A percentile compares a stretch with the other conserved stretches of the same genome.
Evolutionary conservation across 2,329 filamentous ascomycete genomes (phyloP).

Genomic region (Talaromyces sp.): DNA sequence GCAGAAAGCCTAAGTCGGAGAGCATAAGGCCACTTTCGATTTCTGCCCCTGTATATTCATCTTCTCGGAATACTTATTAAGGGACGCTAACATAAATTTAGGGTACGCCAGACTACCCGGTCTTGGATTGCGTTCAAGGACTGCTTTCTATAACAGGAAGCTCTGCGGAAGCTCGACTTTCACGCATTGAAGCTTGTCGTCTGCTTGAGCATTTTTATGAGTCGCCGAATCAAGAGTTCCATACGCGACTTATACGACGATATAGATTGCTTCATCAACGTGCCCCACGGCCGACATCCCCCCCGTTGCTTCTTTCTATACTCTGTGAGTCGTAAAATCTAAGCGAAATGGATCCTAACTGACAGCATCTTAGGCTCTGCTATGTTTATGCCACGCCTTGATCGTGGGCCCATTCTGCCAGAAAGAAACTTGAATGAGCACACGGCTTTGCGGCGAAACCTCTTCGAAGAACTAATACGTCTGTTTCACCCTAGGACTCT

Average conservation of each 20-base stretch:
- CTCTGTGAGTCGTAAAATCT: background rate
- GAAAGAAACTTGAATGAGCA: background rate
- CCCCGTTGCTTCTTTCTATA: background rate
- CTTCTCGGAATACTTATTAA: background rate
- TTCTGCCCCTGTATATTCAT: background rate
- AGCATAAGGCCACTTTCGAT: background rate
- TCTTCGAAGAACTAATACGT: background rate
- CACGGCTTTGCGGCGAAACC: background rate
- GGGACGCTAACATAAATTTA: background rate
- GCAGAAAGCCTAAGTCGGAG: background rate
- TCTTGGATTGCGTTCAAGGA: conserved; percentile 1
- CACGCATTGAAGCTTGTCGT: background rate
- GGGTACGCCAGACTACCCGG: background rate
- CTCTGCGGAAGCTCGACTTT: background rate
- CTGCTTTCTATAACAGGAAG: background rate
- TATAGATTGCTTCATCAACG: background rate
- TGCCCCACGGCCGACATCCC: conserved; percentile 1
- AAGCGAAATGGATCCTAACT: background rate
- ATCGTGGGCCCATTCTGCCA: background rate
- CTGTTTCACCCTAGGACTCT: conserved; percentile 3
- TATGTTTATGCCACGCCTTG: conserved; percentile 6
- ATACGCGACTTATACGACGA: background rate
- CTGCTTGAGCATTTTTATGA: conserved; percentile 6
- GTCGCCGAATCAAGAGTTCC: conserved; percentile 3
- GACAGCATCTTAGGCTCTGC: background rate